Conservation (phyloP, 495 filamentous ascomycete species). For the Cetradonia linearis region DNA sequence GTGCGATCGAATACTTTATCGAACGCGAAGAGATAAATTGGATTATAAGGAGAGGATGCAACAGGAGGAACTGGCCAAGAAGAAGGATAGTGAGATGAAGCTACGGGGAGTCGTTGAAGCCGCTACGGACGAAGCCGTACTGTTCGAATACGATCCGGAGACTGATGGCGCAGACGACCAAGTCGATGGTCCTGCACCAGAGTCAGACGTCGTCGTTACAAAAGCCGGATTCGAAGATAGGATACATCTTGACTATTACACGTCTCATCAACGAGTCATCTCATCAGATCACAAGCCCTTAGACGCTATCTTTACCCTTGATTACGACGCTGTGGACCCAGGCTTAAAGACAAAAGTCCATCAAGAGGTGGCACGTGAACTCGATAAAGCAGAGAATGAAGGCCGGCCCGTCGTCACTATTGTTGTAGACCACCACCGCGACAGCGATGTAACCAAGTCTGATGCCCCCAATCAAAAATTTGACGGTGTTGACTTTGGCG, state of each 20-base stretch:
- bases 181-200: slow-evolving; percentile 33
- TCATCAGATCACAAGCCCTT: slow-evolving; percentile 97
- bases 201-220: slow-evolving; percentile 36
- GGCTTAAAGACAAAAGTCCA: slow-evolving; percentile 74
- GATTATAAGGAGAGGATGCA: slow-evolving; percentile 57
- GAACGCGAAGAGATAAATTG: slow-evolving; percentile 59
- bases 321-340: slow-evolving; percentile 74
- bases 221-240: slow-evolving; percentile 51
- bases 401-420: slow-evolving; percentile 74
- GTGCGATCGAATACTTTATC: slow-evolving; percentile 94
- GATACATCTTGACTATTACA: slow-evolving; percentile 65
- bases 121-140: slow-evolving; percentile 61
- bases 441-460: slow-evolving; percentile 21
- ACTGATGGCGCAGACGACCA: slow-evolving; percentile 44
- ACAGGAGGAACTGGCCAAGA: slow-evolving; percentile 55
- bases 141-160: slow-evolving; percentile 87
- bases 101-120: slow-evolving; percentile 64
- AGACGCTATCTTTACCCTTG: slow-evolving; percentile 64
- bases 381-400: slow-evolving; percentile 92
- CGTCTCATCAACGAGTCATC: slow-evolving; percentile 74
- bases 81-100: slow-evolving; percentile 77
- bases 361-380: slow-evolving; percentile 73
- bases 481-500: slow-evolving; percentile 65
- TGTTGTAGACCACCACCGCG: slow-evolving; percentile 55
- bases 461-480: slow-evolving; percentile 29